These are phyloP conservation scores for Cryptosporidium canis DNA, from an alignment of 169 alveolate species.

Conservation along the genomic window DNA sequence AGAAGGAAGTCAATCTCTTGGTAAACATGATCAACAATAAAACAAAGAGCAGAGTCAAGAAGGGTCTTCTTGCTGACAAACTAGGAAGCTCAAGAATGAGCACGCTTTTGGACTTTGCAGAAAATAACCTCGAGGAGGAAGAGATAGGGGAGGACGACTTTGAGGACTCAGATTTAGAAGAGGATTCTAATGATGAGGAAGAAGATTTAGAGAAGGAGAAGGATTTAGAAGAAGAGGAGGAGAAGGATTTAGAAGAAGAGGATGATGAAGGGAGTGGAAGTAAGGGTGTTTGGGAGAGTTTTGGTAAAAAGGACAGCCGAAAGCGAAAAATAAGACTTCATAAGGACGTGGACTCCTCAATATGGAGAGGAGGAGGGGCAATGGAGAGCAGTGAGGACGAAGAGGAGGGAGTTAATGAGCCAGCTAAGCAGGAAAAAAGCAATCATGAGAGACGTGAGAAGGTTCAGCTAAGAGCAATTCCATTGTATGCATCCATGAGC, in stretches of 20 bases:
- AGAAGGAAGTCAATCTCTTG: slow-evolving; percentile 91
- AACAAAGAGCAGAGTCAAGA: slow-evolving; percentile 76
- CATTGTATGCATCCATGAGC: slow-evolving; percentile 90
- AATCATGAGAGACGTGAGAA: neutral
- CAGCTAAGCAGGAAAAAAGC: neutral
- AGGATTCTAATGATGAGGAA: slow-evolving; percentile 16
- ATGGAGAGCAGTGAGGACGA: slow-evolving; percentile 1
- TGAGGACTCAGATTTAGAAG: slow-evolving; percentile 63
- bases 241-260: neutral
- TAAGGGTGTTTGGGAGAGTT: slow-evolving; percentile 33
- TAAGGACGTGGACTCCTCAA: slow-evolving; percentile 27
- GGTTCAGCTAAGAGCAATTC: slow-evolving; percentile 80
- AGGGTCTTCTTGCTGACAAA: neutral
- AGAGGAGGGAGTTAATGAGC: neutral
- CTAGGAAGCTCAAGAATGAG: slow-evolving; percentile 14
- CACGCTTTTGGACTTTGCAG: slow-evolving; percentile 73
- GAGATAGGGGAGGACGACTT: slow-evolving; percentile 71
- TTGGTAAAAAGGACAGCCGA: slow-evolving; percentile 54
- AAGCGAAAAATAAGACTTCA: slow-evolving; percentile 69
- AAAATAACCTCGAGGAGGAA: slow-evolving; percentile 75
- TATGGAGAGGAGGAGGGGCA: slow-evolving; percentile 70
- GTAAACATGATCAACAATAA: slow-evolving; percentile 82
- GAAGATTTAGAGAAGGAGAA: slow-evolving; percentile 36
- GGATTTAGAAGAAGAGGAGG: slow-evolving; percentile 23
- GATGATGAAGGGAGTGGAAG: slow-evolving; percentile 71